Evolutionary conservation across 129 eudicot species (phyloP).

Genomic region (Centaurea solstitialis): DNA sequence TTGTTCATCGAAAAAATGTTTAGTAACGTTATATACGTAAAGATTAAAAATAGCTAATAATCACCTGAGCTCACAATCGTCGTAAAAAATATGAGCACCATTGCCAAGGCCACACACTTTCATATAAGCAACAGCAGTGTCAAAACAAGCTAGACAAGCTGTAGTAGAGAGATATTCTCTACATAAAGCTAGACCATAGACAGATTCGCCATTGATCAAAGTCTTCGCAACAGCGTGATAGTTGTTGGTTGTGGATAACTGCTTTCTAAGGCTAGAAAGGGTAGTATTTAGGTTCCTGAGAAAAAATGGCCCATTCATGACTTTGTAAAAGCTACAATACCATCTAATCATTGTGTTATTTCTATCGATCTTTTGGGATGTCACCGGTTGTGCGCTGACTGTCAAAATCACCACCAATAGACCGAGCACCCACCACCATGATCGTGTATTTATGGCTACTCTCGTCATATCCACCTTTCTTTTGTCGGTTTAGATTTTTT

Average conservation of each 20-base stretch:
- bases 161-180: slow-evolving; percentile 45
- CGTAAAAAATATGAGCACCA: slow-evolving; percentile 61
- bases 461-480: background rate
- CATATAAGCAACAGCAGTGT: slow-evolving; percentile 40
- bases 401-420: background rate
- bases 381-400: slow-evolving; percentile 1
- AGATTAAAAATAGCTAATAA: background rate
- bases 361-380: slow-evolving; percentile 35
- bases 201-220: slow-evolving; percentile 52
- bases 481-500: background rate
- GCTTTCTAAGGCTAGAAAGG: slow-evolving; percentile 46
- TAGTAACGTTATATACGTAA: background rate
- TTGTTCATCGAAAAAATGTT: background rate
- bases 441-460: background rate
- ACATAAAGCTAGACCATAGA: slow-evolving; percentile 55
- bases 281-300: slow-evolving; percentile 48
- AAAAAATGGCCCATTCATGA: slow-evolving; percentile 28
- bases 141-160: slow-evolving; percentile 55
- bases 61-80: slow-evolving; percentile 60
- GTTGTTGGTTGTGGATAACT: slow-evolving; percentile 24
- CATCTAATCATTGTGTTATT: slow-evolving; percentile 41
- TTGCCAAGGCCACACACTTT: slow-evolving; percentile 54
- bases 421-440: background rate
- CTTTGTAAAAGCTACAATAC: slow-evolving; percentile 55
- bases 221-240: slow-evolving; percentile 43